These are phyloP conservation scores for Batkoa obscura DNA, from an alignment of 371 early-diverging fungal species.

Conservation along the genomic window DNA sequence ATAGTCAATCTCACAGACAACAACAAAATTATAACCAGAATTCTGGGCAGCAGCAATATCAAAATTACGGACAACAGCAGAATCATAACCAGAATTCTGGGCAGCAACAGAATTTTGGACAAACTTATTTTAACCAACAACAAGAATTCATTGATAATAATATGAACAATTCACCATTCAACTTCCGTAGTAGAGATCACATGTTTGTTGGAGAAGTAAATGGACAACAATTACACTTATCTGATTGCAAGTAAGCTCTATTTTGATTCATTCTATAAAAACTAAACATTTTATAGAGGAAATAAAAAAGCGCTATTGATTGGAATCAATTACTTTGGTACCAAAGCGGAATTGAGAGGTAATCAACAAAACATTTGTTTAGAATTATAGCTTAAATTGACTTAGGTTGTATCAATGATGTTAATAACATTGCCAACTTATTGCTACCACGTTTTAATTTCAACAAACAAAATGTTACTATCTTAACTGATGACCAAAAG, in stretches of 20 bases:
- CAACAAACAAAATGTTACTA: slow-evolving; percentile 18
- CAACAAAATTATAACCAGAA: not conserved
- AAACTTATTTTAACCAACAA: not conserved
- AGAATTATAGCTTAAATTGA: not conserved
- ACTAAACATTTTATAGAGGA: slow-evolving; percentile 9
- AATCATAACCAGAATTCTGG: not conserved
- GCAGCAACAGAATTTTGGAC: not conserved
- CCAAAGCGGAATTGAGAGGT: slow-evolving; percentile 25
- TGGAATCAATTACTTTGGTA: slow-evolving; percentile 74
- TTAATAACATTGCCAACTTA: slow-evolving; percentile 25
- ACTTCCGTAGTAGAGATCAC: not conserved
- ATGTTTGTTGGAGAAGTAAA: not conserved
- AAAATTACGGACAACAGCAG: not conserved
- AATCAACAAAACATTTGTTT: slow-evolving; percentile 6
- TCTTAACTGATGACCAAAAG: slow-evolving; percentile 33
- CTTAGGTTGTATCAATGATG: slow-evolving; percentile 44
- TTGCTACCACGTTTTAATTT: slow-evolving; percentile 21
- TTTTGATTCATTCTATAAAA: not conserved
- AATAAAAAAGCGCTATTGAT: slow-evolving; percentile 67
- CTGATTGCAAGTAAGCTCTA: slow-evolving; percentile 6
- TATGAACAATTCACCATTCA: not conserved
- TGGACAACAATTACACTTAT: slow-evolving; percentile 1
- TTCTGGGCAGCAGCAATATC: not conserved
- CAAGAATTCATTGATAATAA: not conserved
- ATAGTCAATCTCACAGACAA: not conserved